Conservation (phyloP, 768 basidiomycete species). For the Leccinum broughii region DNA sequence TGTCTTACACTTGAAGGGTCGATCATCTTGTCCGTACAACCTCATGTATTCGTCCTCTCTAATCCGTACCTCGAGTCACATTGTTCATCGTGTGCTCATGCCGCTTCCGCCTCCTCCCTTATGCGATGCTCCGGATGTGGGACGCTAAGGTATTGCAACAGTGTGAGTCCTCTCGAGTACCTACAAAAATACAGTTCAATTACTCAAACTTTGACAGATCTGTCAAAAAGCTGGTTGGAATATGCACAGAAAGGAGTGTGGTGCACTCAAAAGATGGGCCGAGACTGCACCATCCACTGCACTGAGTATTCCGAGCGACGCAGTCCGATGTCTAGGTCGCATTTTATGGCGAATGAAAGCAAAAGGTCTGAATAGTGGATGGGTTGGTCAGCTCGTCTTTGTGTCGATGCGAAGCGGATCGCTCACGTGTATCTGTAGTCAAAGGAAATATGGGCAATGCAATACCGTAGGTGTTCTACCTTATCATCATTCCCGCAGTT, state of each 20-base stretch:
- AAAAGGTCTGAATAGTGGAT: conserved; percentile 50
- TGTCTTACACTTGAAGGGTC: conserved; percentile 46
- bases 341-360: conserved; percentile 67
- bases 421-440: conserved; percentile 40
- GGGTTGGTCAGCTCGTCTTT: too few species aligned
- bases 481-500: not conserved
- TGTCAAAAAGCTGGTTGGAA: conserved; percentile 79
- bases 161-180: conserved; percentile 42
- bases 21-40: conserved; percentile 54
- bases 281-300: conserved; percentile 48
- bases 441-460: conserved; percentile 64
- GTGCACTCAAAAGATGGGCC: conserved; percentile 60
- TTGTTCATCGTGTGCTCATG: conserved; percentile 68
- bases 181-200: not conserved
- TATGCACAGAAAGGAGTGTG: conserved; percentile 78
- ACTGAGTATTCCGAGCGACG: conserved; percentile 66
- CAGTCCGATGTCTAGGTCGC: conserved; percentile 75
- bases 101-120: conserved; percentile 40
- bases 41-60: conserved; percentile 66
- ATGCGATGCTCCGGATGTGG: conserved; percentile 78
- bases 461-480: conserved; percentile 61
- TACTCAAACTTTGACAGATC: conserved; percentile 34
- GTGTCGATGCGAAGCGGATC: not conserved
- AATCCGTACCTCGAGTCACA: conserved; percentile 55
- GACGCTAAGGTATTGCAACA: conserved; percentile 71